Percentiles rank a stretch among this genome's conserved stretches.
Evolutionary conservation across 202 grass and related monocot genomes (phyloP).

Genomic region (Elaeis oleifera): DNA sequence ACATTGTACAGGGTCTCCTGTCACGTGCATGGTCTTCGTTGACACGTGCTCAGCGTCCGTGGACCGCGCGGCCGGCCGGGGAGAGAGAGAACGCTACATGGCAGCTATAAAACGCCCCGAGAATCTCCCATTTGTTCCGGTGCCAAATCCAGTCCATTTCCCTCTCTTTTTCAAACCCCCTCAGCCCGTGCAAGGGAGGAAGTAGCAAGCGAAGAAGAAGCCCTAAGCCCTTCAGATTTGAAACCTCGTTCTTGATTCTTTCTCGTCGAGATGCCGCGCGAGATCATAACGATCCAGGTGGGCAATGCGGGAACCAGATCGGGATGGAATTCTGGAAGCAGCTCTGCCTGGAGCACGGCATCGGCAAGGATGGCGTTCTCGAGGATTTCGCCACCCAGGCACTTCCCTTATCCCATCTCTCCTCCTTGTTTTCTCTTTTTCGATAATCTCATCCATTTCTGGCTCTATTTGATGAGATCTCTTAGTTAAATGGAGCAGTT

Average conservation of each 20-base stretch:
- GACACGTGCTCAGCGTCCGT: too few species aligned
- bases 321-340: slow-evolving; percentile 99
- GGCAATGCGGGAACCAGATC: slow-evolving; percentile 99
- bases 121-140: too few species aligned
- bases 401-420: neutral
- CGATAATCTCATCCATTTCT: slow-evolving; percentile 6
- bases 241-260: neutral
- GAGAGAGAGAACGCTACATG: too few species aligned
- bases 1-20: too few species aligned
- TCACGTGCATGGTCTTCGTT: too few species aligned
- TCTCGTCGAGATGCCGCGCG: slow-evolving; percentile 62
- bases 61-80: too few species aligned
- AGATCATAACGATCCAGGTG: slow-evolving; percentile 99
- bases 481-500: too few species aligned
- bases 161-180: too few species aligned
- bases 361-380: slow-evolving; percentile 96
- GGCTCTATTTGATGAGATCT: too few species aligned
- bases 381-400: slow-evolving; percentile 99
- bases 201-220: neutral
- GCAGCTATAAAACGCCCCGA: too few species aligned
- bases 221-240: neutral
- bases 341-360: slow-evolving; percentile 98
- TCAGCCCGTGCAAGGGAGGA: too few species aligned
- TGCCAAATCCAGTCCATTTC: too few species aligned
- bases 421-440: neutral